Conservation (phyloP, 2,329 filamentous ascomycete genomes). For the Penicillium sp. region DNA sequence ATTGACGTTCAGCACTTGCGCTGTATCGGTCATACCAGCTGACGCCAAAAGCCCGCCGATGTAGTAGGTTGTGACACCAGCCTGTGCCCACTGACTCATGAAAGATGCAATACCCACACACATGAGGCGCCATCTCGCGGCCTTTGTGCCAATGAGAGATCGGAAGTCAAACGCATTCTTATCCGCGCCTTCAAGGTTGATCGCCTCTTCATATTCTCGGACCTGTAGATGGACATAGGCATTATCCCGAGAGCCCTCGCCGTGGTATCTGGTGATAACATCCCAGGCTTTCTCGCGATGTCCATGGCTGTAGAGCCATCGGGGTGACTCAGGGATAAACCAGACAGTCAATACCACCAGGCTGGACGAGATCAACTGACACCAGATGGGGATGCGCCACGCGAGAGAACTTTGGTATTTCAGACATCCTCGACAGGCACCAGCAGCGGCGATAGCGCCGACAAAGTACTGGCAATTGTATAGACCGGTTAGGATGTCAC, state of each 20-base stretch:
- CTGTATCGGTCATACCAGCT: slow-evolving; percentile 43
- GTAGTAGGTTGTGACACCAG: slow-evolving; percentile 45
- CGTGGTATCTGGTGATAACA: slow-evolving; percentile 52
- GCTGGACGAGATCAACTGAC: slow-evolving; percentile 41
- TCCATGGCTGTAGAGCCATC: slow-evolving; percentile 53
- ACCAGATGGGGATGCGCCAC: slow-evolving; percentile 54
- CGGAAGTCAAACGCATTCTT: slow-evolving; percentile 47
- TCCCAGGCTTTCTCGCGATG: slow-evolving; percentile 50
- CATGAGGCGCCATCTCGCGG: slow-evolving; percentile 44
- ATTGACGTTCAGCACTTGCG: slow-evolving; percentile 47
- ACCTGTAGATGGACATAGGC: slow-evolving; percentile 27
- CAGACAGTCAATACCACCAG: slow-evolving; percentile 42
- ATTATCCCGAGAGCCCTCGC: slow-evolving; percentile 36
- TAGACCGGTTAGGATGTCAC: slow-evolving; percentile 54
- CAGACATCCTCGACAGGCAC: slow-evolving; percentile 45
- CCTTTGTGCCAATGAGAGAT: neutral
- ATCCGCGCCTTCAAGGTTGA: slow-evolving; percentile 34
- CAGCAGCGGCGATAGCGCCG: slow-evolving; percentile 48
- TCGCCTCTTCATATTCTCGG: slow-evolving; percentile 26
- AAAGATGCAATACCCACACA: slow-evolving; percentile 44
- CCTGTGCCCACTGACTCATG: slow-evolving; percentile 42
- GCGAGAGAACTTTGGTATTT: slow-evolving; percentile 36
- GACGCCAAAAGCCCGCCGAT: slow-evolving; percentile 46
- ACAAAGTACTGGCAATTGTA: slow-evolving; percentile 46
- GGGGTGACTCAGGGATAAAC: slow-evolving; percentile 53